phyloP scores from a whole-genome alignment of 2,329 filamentous ascomycete genomes.

The Cladorrhinum sp. region DNA sequence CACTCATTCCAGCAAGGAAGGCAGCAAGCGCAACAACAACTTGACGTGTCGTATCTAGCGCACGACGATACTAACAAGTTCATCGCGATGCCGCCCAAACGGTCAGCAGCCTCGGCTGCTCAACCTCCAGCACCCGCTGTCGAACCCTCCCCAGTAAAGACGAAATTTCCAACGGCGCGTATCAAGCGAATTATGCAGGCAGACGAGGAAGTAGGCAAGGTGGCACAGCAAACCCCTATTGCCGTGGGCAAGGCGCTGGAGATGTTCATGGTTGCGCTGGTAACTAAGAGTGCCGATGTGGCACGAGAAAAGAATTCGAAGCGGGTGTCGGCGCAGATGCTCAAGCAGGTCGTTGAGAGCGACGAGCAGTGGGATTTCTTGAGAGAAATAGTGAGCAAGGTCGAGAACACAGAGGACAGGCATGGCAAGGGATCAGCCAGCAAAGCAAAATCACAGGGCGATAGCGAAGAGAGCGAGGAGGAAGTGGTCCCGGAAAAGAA shows the following conservation, averaged over 20 bases:
- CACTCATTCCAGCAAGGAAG: constrained; percentile 25
- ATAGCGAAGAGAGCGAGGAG: constrained; percentile 49
- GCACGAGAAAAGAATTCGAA: constrained; percentile 82
- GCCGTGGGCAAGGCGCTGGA: constrained; percentile 95
- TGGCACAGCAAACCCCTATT: constrained; percentile 94
- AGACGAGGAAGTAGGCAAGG: constrained; percentile 97
- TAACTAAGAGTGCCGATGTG: constrained; percentile 81
- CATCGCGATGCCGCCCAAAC: constrained; percentile 36
- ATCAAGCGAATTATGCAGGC: constrained; percentile 99
- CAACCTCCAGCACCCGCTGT: constrained; percentile 33
- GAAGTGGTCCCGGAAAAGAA: constrained; percentile 49
- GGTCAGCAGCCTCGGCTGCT: neutral
- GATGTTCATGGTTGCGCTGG: constrained; percentile 94
- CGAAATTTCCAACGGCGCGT: constrained; percentile 92
- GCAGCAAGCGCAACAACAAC: constrained; percentile 10
- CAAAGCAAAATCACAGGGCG: constrained; percentile 39
- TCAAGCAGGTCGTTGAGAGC: constrained; percentile 84
- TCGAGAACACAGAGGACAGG: constrained; percentile 57
- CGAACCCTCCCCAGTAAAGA: constrained; percentile 73
- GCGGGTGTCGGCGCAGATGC: constrained; percentile 82
- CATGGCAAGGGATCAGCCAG: constrained; percentile 23
- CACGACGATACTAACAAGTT: neutral
- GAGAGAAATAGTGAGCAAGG: constrained; percentile 82
- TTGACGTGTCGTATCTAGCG: neutral
- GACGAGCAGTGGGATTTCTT: constrained; percentile 95